Percentiles rank a stretch among this genome's conserved stretches.
These are phyloP conservation scores for Chenopodium formosanum DNA, from an alignment of 148 eudicot species.

Conservation along the genomic window DNA sequence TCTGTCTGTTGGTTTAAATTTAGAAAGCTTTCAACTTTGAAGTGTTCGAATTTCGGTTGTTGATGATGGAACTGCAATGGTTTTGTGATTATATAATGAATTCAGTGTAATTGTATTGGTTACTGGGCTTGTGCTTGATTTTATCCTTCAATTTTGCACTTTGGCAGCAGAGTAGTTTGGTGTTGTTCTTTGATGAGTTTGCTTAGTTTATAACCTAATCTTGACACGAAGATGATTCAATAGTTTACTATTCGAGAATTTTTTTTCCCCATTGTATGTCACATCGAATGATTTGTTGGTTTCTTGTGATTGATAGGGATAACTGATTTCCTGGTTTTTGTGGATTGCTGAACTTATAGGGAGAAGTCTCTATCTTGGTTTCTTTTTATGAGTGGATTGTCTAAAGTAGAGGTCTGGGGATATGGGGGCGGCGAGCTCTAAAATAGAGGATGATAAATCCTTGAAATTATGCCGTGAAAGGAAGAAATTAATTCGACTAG, in stretches of 20 bases:
- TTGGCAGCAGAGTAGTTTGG: neutral
- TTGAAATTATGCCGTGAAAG: slow-evolving; percentile 78
- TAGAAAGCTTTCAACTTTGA: neutral
- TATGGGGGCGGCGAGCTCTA: slow-evolving; percentile 86
- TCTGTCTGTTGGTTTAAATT: neutral
- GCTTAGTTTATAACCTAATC: neutral
- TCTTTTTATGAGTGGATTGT: slow-evolving; percentile 25
- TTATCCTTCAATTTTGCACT: neutral
- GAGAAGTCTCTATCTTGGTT: slow-evolving; percentile 1
- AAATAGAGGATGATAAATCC: slow-evolving; percentile 82
- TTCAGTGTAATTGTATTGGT: neutral
- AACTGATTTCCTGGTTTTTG: neutral
- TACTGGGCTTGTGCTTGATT: neutral
- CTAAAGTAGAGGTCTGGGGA: slow-evolving; percentile 18
- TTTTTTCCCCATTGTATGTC: neutral
- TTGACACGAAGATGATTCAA: neutral
- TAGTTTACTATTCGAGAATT: neutral
- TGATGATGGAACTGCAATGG: neutral
- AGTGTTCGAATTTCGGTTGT: neutral
- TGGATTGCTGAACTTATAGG: slow-evolving; percentile 11
- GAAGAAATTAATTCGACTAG: slow-evolving; percentile 79
- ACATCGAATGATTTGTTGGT: neutral
- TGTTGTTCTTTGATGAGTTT: neutral
- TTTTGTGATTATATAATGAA: neutral
- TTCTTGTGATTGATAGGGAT: neutral